Base-by-base conservation (phyloP, 768 basidiomycete species). In the Mycena capillaripes region DNA sequence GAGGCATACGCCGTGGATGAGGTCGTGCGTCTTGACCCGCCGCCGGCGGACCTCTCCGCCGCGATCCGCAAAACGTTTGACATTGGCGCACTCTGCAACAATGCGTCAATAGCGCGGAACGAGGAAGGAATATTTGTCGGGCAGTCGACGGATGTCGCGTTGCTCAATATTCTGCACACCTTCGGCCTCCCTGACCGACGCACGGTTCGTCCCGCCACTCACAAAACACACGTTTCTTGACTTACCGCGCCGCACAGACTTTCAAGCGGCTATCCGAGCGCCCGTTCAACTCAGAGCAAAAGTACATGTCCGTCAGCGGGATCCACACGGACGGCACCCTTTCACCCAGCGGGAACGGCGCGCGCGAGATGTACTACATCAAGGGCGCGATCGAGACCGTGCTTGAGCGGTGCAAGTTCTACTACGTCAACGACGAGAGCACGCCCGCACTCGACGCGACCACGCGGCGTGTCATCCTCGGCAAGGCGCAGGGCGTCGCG, bases 361-460 rank as follows among this genome's bases (percentile, higher is more conserved):
- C 85, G 8, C 87, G 91, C 16, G 96, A 97, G 78, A 89, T 93
- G 81, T 94, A 93, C 80, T 97, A 97, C 84, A 90, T 96, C 79
- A 97, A 97, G 78, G 97, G 97, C 48, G 94, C 96, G 19, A 92
- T 98, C 77, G 97, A 99, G 66, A 89, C 91, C 40, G 91, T 98
- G 52, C 87, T 98, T 56, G 89, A 94, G 30, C 89, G 91, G 29
- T 98, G 97, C 86, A 92, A 91, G 76, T 95, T 92, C 79, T 97
- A 96, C 86, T 93, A 95, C 78, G 93, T 97, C 65, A 91, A 91
- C 40, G 96, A 97, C 73, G 93, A 91, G n/a, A 95, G 96, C 7
- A 95, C 95, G 0, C 96, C 96, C 0, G 84, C 84, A 0, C 87
- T 98, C 40, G 96, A 97, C 78, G 78, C 86, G 12, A 87, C 87